Conservation (phyloP, 257 asterid species). For the Cruciata laevipes region DNA sequence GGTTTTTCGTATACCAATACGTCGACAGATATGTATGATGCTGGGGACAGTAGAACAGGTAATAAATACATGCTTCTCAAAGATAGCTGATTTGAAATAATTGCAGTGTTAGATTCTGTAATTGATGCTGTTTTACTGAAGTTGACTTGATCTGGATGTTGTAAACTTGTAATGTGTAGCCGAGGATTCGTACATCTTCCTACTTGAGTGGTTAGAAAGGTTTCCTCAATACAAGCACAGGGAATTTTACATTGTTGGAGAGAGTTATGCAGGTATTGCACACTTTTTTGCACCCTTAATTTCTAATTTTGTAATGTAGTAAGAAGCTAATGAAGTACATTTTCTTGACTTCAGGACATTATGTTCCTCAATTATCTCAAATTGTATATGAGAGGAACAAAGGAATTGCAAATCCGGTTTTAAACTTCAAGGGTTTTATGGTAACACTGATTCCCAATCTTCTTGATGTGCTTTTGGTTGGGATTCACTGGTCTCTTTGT, state of each 20-base stretch:
- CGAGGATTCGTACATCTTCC: conserved; percentile 74
- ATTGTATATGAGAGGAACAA: conserved; percentile 54
- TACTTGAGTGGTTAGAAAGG: conserved; percentile 87
- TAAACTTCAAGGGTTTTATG: conserved; percentile 91
- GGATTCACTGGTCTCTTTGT: neutral
- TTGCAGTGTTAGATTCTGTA: conserved; percentile 3
- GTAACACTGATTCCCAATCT: conserved; percentile 27
- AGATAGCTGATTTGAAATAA: conserved; percentile 10
- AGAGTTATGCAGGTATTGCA: conserved; percentile 82
- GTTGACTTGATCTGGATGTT: conserved; percentile 18
- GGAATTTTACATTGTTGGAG: conserved; percentile 88
- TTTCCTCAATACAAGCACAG: conserved; percentile 93
- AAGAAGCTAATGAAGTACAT: conserved; percentile 8
- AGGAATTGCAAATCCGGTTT: conserved; percentile 65
- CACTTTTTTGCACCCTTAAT: neutral
- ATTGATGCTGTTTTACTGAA: conserved; percentile 3
- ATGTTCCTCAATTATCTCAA: conserved; percentile 90
- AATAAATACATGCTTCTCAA: conserved; percentile 15
- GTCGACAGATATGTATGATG: conserved; percentile 68
- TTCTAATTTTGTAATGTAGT: neutral
- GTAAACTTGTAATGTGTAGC: conserved; percentile 58
- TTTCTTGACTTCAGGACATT: conserved; percentile 59
- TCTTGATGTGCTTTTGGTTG: conserved; percentile 1
- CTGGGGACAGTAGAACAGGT: conserved; percentile 91
- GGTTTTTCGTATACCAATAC: conserved; percentile 94